Percentiles rank a stretch among this genome's conserved stretches.
phyloP scores from a whole-genome alignment of 2,329 filamentous ascomycete species.

The Periconia sp. region DNA sequence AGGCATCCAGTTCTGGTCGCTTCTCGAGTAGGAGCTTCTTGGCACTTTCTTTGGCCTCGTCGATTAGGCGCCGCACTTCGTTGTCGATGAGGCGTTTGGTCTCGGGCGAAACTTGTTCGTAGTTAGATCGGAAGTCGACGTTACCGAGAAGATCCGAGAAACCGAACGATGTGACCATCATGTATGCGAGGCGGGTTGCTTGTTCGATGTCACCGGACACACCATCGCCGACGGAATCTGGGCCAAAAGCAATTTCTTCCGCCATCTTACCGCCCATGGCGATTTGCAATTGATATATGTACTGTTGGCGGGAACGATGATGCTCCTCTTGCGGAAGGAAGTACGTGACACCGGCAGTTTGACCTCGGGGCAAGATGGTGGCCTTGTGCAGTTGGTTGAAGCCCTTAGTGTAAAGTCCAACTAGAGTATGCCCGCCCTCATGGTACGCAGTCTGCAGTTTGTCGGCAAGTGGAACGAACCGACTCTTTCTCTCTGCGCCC shows the following conservation, averaged over 20 bases:
- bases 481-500: slow-evolving; percentile 88
- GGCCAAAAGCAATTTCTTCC: slow-evolving; percentile 87
- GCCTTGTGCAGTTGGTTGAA: slow-evolving; percentile 90
- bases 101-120: slow-evolving; percentile 78
- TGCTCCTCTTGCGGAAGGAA: slow-evolving; percentile 91
- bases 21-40: slow-evolving; percentile 70
- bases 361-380: slow-evolving; percentile 90
- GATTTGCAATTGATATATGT: slow-evolving; percentile 76
- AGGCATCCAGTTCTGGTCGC: slow-evolving; percentile 80
- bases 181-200: slow-evolving; percentile 80
- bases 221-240: slow-evolving; percentile 89
- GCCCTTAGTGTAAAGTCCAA: slow-evolving; percentile 78
- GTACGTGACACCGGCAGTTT: slow-evolving; percentile 82
- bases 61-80: slow-evolving; percentile 83
- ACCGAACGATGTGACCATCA: slow-evolving; percentile 84
- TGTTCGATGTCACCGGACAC: slow-evolving; percentile 79
- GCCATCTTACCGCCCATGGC: slow-evolving; percentile 84
- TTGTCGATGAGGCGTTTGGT: slow-evolving; percentile 85
- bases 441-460: slow-evolving; percentile 96
- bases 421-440: slow-evolving; percentile 92
- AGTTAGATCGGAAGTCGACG: slow-evolving; percentile 81
- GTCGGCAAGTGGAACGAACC: slow-evolving; percentile 89
- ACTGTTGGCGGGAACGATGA: slow-evolving; percentile 75
- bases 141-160: slow-evolving; percentile 89
- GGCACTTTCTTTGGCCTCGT: slow-evolving; percentile 78